Evolutionary conservation across 2,329 filamentous ascomycete species (phyloP).

Genomic region (Cadophora luteo-olivacea): DNA sequence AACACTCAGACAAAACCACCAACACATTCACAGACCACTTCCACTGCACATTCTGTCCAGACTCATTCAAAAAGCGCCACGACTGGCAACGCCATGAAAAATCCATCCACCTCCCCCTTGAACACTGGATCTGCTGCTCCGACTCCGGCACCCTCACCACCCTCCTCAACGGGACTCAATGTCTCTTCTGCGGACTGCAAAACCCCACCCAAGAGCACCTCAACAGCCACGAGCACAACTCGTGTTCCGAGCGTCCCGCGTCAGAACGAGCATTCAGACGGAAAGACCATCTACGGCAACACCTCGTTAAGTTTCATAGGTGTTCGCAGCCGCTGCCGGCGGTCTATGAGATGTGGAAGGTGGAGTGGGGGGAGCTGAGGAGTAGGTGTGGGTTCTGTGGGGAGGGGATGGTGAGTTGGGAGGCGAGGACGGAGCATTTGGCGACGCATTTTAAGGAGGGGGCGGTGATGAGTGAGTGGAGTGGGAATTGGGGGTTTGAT

Average conservation of each 20-base stretch:
- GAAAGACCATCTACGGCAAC: slow-evolving; percentile 11
- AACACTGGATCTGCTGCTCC: slow-evolving; percentile 19
- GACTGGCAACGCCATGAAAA: slow-evolving; percentile 21
- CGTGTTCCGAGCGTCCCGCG: slow-evolving; percentile 4
- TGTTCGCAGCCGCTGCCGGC: neutral
- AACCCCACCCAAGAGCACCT: slow-evolving; percentile 4
- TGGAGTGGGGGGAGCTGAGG: slow-evolving; percentile 16
- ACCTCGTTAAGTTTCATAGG: slow-evolving; percentile 13
- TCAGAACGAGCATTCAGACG: slow-evolving; percentile 11
- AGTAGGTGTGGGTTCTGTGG: slow-evolving; percentile 14
- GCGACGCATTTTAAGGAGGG: slow-evolving; percentile 19
- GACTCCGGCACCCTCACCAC: neutral
- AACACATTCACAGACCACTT: neutral
- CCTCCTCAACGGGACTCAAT: slow-evolving; percentile 3
- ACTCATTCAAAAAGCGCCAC: slow-evolving; percentile 15
- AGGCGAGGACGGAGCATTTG: slow-evolving; percentile 17
- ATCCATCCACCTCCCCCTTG: slow-evolving; percentile 12
- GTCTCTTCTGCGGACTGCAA: slow-evolving; percentile 3
- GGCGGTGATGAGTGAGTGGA: slow-evolving; percentile 8
- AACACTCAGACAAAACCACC: neutral
- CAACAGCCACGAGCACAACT: slow-evolving; percentile 16
- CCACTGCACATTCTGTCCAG: slow-evolving; percentile 15
- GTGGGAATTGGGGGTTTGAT: slow-evolving; percentile 11
- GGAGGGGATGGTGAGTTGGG: slow-evolving; percentile 12
- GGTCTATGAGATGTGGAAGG: slow-evolving; percentile 12